Evolutionary conservation across 1,139 yeast genomes (phyloP).

Genomic region (Debaryomyces sp.): DNA sequence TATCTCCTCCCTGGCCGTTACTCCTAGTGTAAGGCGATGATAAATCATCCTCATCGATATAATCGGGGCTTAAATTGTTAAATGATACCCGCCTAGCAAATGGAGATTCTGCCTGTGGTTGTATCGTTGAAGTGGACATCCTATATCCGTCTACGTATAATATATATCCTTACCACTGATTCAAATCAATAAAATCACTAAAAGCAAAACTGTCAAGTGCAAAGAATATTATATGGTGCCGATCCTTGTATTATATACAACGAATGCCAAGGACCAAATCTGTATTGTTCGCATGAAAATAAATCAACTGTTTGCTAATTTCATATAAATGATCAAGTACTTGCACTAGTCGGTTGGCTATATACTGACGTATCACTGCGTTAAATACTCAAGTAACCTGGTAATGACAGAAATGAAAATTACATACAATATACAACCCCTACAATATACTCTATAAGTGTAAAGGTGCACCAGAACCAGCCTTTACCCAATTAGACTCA

Average conservation of each 20-base stretch:
- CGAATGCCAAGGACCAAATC: conserved; percentile 1
- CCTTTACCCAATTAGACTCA: neutral
- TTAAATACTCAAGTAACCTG: neutral
- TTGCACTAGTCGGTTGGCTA: neutral
- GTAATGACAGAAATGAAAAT: neutral
- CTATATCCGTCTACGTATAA: neutral
- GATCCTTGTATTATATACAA: neutral
- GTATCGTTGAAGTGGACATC: conserved; percentile 5
- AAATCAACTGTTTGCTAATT: neutral
- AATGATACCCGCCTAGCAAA: conserved; percentile 47
- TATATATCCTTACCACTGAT: neutral
- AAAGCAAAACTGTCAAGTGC: neutral
- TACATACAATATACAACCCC: too few species aligned
- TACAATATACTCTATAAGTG: neutral
- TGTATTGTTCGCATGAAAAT: conserved; percentile 1
- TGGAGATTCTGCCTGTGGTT: neutral
- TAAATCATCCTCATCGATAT: conserved; percentile 11
- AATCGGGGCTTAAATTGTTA: conserved; percentile 42
- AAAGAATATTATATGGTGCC: neutral
- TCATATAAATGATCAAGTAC: neutral
- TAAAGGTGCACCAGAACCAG: neutral
- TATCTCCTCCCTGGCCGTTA: neutral
- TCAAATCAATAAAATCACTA: neutral
- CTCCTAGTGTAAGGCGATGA: neutral
- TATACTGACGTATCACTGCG: neutral